Base-by-base conservation (phyloP, 1,139 yeast species). In the Taphrina populina region DNA sequence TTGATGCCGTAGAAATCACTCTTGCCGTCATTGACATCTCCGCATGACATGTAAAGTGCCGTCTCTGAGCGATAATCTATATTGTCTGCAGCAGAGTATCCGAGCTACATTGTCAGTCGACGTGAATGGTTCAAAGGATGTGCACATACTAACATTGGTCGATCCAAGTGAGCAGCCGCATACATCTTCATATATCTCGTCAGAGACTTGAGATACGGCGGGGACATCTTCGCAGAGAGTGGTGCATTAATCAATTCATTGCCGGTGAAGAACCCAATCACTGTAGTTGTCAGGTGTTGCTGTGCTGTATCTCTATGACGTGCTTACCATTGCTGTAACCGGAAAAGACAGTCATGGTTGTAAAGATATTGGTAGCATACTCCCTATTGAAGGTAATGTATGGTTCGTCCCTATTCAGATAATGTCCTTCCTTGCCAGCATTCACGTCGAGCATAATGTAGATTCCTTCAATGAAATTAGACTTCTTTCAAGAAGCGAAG, bases 71-170 rank as follows among this genome's bases (percentile, higher is more conserved):
- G 80, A 62, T 83, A 78, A 24, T 76, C 77, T 57, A 73, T 73
- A 65, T 83, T 95, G 70, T 88, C 95, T 52, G 95, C 95, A 45
- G 96, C 92, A 11, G 95, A 84, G 70, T 88, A 88, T 52, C 96
- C 97, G 41, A 43, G 20, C 47, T 43, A 19, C 64, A 84, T 84
- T 26, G 23, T 26, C 19, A n/a, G 29, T 7, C 27, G 17, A 13
- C 43, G 11, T 10, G 15, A 33, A 33, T 33, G 8, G 15, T 8
- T 33, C 15, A 33, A 33, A 7, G 15, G 13, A 13, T 6, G 15
- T 8, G 8, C 15, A 10, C 10, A 10, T 40, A 90, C 94, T 3
- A 95, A 96, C 58, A 88, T 83, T 7, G 75, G 67, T 70, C 96
- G 80, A 11, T 27, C 15, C 21, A 82, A 73, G 64, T 84, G 81